Percentiles rank a stretch among this genome's conserved stretches.
Conservation (phyloP, 108 stramenopile genomes). For the Nitzschia palea region DNA sequence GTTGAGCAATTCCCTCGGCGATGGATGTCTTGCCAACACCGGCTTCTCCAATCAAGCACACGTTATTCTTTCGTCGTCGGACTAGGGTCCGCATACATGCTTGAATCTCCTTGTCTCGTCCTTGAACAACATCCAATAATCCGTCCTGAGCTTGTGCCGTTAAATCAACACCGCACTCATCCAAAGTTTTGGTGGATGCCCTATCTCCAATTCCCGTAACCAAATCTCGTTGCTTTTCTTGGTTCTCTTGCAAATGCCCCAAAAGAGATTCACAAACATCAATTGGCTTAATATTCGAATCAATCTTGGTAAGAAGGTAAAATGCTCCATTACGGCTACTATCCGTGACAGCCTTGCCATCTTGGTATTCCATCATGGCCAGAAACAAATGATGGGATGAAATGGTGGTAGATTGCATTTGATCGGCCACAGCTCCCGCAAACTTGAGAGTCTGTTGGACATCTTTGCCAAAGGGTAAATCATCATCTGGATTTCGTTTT, state of each 20-base stretch:
- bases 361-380: conserved; percentile 49
- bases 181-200: conserved; percentile 59
- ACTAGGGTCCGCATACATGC: conserved; percentile 65
- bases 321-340: conserved; percentile 37
- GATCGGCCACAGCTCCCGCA: conserved; percentile 44
- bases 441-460: conserved; percentile 37
- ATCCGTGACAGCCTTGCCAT: conserved; percentile 43
- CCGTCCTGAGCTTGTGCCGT: conserved; percentile 64
- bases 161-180: conserved; percentile 66
- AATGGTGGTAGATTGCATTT: conserved; percentile 45
- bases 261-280: conserved; percentile 70
- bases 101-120: conserved; percentile 78
- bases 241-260: conserved; percentile 48
- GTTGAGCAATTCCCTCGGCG: conserved; percentile 85
- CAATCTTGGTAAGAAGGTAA: conserved; percentile 62
- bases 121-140: conserved; percentile 67
- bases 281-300: conserved; percentile 43
- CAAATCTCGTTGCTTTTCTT: conserved; percentile 38
- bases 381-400: conserved; percentile 62
- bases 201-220: conserved; percentile 48
- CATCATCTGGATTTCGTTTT: conserved; percentile 32
- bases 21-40: conserved; percentile 81
- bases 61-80: conserved; percentile 87
- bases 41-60: conserved; percentile 76
- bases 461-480: conserved; percentile 49